Base-by-base conservation (phyloP, 2,329 filamentous ascomycete species). In the Beauveria brongniartii region DNA sequence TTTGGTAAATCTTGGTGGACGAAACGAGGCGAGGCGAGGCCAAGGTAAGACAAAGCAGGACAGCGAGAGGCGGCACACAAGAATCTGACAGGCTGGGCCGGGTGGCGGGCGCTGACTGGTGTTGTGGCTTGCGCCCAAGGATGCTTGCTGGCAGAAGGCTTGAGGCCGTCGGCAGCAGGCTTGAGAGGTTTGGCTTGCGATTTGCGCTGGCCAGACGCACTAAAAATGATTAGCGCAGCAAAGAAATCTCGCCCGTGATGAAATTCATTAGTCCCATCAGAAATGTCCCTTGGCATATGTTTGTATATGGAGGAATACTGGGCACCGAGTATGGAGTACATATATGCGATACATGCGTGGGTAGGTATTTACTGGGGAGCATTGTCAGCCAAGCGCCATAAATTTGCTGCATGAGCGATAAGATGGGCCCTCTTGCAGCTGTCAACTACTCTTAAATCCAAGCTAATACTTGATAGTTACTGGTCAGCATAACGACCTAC, bases 391-490 rank as follows among this genome's bases (percentile, higher is more conserved):
- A 37, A 37, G 34, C 34, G 34, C 34, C 34, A 14, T 37, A 37
- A 9, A 28, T 7, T 3, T 30, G 8, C 34, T 37, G 34, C 34
- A 37, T 16, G 41, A 43, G 41, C 20, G 37, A 43, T 43, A 28
- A 28, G 22, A 55, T 43, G 52, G 52, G 9, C 37, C 37, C 4
- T n/a, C 14, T 26, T 55, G 52, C 52, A 55, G 52, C 52, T 44
- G 52, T 28, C 52, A 46, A 46, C 26, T 54, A 54, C 52, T 54
- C 52, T 54, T 54, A 54, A 54, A 24, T 54, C 34, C 52, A 54
- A 54, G 34, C 52, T 54, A 54, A 26, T 54, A 43, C 14, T 12
- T 37, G 34, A 51, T 16, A 20, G 34, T 16, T 37, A 6, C 34
- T 16, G 34, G 34, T 6, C 34, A 14, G 34, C 34, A 37, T 37